These are phyloP conservation scores for Candida silvatica DNA, from an alignment of 805 yeast genomes.

Conservation along the genomic window DNA sequence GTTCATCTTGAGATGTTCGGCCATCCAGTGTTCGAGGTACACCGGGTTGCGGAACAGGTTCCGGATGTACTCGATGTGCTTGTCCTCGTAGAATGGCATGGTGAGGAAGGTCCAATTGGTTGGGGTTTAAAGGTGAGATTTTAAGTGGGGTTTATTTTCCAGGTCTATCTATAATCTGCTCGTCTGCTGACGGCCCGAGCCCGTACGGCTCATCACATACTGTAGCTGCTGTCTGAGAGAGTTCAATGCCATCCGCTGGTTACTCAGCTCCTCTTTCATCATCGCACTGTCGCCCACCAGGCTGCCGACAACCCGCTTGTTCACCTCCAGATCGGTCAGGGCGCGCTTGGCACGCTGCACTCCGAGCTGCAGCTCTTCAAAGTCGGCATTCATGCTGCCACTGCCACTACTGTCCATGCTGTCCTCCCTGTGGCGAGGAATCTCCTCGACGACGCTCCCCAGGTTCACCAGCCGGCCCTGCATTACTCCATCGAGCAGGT, in stretches of 20 bases:
- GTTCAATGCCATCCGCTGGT: constrained; percentile 34
- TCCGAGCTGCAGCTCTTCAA: constrained; percentile 35
- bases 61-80: constrained; percentile 51
- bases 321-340: constrained; percentile 17
- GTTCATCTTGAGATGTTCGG: constrained; percentile 83
- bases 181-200: no score
- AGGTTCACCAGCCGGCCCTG: constrained; percentile 43
- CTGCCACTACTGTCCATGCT: not conserved
- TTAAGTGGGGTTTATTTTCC: no score
- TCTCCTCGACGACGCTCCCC: constrained; percentile 44
- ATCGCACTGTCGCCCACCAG: constrained; percentile 19
- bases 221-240: constrained; percentile 44
- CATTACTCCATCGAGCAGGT: constrained; percentile 35
- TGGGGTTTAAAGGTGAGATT: no score
- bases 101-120: no score
- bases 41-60: constrained; percentile 45
- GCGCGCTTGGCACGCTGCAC: constrained; percentile 25
- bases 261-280: constrained; percentile 38
- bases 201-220: constrained; percentile 34
- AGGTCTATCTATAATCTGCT: no score
- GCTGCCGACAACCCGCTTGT: constrained; percentile 15
- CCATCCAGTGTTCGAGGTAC: constrained; percentile 74
- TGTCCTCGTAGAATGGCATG: constrained; percentile 6
- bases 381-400: constrained; percentile 31
- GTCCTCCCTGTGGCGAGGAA: constrained; percentile 11